A percentile compares a stretch with the other conserved stretches of the same genome.
Evolutionary conservation across 305 asterid species (phyloP).

Genomic region (Caryopteris hybrid): DNA sequence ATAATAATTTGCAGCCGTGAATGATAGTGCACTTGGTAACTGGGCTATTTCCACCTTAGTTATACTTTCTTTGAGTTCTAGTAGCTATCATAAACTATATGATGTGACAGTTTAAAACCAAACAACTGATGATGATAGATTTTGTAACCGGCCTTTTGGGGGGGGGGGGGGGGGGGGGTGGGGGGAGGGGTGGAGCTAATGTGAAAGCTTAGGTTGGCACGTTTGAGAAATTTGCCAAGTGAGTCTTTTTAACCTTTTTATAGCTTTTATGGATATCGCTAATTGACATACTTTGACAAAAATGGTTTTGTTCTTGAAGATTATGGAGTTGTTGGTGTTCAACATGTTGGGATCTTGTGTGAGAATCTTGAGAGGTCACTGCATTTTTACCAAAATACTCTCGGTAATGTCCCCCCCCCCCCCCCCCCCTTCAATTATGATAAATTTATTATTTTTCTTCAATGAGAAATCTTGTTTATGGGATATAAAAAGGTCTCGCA

Average conservation of each 20-base stretch:
- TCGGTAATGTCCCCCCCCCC: conserved; percentile 39
- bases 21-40: background rate
- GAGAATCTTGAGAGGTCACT: conserved; percentile 86
- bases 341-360: conserved; percentile 86
- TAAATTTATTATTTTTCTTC: background rate
- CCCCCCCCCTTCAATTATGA: background rate
- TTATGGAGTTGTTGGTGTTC: conserved; percentile 77
- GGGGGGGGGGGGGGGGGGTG: background rate
- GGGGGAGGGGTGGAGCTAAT: background rate
- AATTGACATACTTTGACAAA: conserved; percentile 9
- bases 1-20: background rate
- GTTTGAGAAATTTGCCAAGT: background rate
- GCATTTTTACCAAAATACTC: conserved; percentile 75
- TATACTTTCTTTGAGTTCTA: background rate
- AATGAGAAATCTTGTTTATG: background rate
- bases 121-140: background rate
- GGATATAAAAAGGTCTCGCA: too few species aligned
- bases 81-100: background rate
- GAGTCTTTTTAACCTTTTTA: background rate
- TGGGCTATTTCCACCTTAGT: too few species aligned
- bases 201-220: background rate
- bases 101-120: background rate
- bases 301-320: conserved; percentile 32
- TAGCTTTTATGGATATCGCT: background rate
- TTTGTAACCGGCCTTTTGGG: background rate